These are phyloP conservation scores for Ophiosphaerella herpotricha DNA, from an alignment of 2,329 filamentous ascomycete genomes.

Conservation along the genomic window DNA sequence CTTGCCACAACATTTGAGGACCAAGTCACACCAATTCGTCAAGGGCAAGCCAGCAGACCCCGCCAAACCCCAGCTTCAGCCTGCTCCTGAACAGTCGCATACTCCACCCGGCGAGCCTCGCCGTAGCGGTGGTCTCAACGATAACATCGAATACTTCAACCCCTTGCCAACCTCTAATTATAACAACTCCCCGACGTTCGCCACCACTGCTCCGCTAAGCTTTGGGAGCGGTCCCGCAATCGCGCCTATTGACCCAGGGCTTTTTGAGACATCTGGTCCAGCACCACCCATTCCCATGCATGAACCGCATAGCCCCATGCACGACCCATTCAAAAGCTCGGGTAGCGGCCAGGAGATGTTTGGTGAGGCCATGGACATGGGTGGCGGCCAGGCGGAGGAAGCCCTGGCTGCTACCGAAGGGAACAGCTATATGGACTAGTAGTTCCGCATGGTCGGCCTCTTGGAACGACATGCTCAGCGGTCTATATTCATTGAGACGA, in stretches of 20 bases:
- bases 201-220: constrained; percentile 34
- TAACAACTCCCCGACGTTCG: constrained; percentile 43
- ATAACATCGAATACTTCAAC: constrained; percentile 39
- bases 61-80: constrained; percentile 39
- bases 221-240: constrained; percentile 36
- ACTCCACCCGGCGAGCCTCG: constrained; percentile 45
- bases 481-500: background rate
- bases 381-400: constrained; percentile 44
- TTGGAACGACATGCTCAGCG: background rate
- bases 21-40: constrained; percentile 59
- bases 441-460: background rate
- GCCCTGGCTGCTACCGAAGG: constrained; percentile 43
- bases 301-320: constrained; percentile 37
- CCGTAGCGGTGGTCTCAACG: constrained; percentile 27
- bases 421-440: constrained; percentile 41
- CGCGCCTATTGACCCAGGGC: constrained; percentile 42
- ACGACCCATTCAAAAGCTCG: constrained; percentile 45
- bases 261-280: constrained; percentile 40
- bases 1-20: constrained; percentile 78
- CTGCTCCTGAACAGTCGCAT: constrained; percentile 43
- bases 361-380: constrained; percentile 41
- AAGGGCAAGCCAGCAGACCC: constrained; percentile 64
- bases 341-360: constrained; percentile 44
- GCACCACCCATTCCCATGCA: constrained; percentile 41
- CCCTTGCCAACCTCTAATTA: constrained; percentile 28